phyloP scores from a whole-genome alignment of 2,329 filamentous ascomycete genomes.

The Colletotrichum lini region DNA sequence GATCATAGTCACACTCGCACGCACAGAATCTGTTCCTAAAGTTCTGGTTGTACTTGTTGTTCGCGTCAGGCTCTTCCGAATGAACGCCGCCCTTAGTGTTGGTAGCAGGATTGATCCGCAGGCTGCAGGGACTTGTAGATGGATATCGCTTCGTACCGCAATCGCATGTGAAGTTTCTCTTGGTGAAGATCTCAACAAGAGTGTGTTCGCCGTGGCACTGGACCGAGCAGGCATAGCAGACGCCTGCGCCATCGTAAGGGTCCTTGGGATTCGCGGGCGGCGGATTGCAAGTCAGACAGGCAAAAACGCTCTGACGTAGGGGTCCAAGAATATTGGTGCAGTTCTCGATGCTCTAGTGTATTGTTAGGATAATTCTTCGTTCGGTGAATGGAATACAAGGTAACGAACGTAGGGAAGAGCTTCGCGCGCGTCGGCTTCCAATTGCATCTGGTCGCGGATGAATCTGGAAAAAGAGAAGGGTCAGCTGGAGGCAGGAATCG shows the following conservation, averaged over 20 bases:
- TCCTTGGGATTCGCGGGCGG: constrained; percentile 74
- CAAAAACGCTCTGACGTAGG: constrained; percentile 89
- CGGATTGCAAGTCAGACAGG: constrained; percentile 94
- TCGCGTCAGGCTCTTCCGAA: constrained; percentile 78
- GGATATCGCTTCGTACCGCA: constrained; percentile 90
- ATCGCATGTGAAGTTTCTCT: constrained; percentile 96
- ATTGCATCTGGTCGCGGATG: constrained; percentile 87
- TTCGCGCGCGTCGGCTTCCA: constrained; percentile 96
- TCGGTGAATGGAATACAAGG: not conserved
- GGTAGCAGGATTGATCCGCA: constrained; percentile 81
- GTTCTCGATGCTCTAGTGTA: constrained; percentile 84
- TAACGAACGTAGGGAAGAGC: constrained; percentile 88
- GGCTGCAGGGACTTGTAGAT: constrained; percentile 77
- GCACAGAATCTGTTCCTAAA: constrained; percentile 94
- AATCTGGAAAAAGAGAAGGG: constrained; percentile 68
- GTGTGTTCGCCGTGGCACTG: constrained; percentile 96
- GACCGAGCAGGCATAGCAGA: constrained; percentile 98
- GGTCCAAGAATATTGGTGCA: constrained; percentile 93
- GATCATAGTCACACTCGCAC: constrained; percentile 89
- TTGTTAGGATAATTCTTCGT: constrained; percentile 7
- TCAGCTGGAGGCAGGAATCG: not conserved
- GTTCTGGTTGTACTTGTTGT: constrained; percentile 96
- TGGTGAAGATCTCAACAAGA: constrained; percentile 95
- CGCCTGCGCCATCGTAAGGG: constrained; percentile 80
- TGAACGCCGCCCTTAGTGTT: constrained; percentile 83